Evolutionary conservation across 2,329 filamentous ascomycete species (phyloP), one percentile per base, ranked within the genome.

Genomic region (Chrysoporthe cubensis): DNA sequence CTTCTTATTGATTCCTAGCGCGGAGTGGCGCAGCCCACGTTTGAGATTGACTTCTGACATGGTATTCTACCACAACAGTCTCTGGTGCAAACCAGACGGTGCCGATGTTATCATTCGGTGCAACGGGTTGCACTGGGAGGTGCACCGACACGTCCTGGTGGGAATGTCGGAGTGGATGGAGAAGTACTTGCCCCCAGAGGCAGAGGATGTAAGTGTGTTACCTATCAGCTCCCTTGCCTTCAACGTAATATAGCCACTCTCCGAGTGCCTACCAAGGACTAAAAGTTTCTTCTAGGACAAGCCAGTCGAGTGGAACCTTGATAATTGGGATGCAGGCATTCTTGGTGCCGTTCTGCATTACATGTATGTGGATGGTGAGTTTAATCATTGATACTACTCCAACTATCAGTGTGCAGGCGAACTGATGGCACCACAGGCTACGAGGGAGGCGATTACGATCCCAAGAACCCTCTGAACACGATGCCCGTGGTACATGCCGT

Each of bases 361-460:
- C 69, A 74, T 78, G 72, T 78, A 78, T 68, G 46, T 58, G 21
- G 65, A 71, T 3, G 56, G 74, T 75, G 65, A 60, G 72, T 40
- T 61, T 43, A 2, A 26, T 3, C n/a, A n/a, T 42, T 37, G 16
- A 40, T 14, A 9, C 3, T 11, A n/a, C 0, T 58, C 34, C 34
- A 16, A 4, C 21, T 14, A 11, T 32, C n/a, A 13, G 50, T 13
- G 26, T 13, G 26, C 50, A 54, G 11, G 37, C 16, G 3, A 58
- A 9, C 42, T 60, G n/a, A 60, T 3, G 5, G 40, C 13, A 5
- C 43, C 68, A 6, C 61, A 74, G 73, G 64, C 21, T 75, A 72
- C 66, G 62, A 70, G 1, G 64, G 63, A 9, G 71, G 68, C 21
- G 46, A 44, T 3, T 69, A 70, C n/a, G 59, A 72, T 40, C 26